A percentile compares a stretch with the other conserved stretches of the same genome.
phyloP scores from a whole-genome alignment of 1,284 basidiomycete species.

The Puccinia polysora region DNA sequence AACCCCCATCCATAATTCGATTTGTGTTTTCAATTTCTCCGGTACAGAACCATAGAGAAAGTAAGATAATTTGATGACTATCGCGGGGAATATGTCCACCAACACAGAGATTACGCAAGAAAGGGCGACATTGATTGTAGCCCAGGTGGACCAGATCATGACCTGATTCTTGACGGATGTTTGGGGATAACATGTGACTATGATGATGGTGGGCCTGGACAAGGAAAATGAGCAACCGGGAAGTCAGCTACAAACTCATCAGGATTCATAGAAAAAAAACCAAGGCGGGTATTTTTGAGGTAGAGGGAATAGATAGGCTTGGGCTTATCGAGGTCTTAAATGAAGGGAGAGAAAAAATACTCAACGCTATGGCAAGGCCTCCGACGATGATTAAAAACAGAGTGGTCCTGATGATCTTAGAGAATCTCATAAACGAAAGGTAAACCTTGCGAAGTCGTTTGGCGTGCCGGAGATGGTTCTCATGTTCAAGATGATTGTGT shows the following conservation, averaged over 20 bases:
- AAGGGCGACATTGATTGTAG: constrained; percentile 10
- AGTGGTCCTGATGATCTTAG: constrained; percentile 4
- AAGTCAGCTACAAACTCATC: too few species aligned
- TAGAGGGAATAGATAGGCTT: too few species aligned
- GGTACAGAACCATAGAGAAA: constrained; percentile 39
- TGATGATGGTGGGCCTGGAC: constrained; percentile 28
- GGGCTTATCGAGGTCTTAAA: too few species aligned
- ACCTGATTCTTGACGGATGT: constrained; percentile 5
- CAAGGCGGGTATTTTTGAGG: too few species aligned
- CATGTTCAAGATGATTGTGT: constrained; percentile 17
- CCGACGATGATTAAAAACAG: constrained; percentile 20
- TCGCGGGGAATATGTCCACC: constrained; percentile 27
- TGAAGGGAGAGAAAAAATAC: too few species aligned
- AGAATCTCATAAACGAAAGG: constrained; percentile 27
- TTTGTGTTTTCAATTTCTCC: constrained; percentile 41
- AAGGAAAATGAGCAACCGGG: too few species aligned
- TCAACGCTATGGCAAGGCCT: constrained; percentile 29
- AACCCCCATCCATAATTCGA: constrained; percentile 41
- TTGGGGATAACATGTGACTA: constrained; percentile 6
- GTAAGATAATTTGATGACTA: constrained; percentile 21
- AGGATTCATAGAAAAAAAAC: too few species aligned
- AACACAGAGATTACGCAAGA: constrained; percentile 33
- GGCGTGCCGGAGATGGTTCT: constrained; percentile 27
- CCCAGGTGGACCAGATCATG: constrained; percentile 33
- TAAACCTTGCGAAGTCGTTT: constrained; percentile 38